These are phyloP conservation scores for Exophiala aquamarina DNA, from an alignment of 2,329 filamentous ascomycete genomes.

Conservation along the genomic window DNA sequence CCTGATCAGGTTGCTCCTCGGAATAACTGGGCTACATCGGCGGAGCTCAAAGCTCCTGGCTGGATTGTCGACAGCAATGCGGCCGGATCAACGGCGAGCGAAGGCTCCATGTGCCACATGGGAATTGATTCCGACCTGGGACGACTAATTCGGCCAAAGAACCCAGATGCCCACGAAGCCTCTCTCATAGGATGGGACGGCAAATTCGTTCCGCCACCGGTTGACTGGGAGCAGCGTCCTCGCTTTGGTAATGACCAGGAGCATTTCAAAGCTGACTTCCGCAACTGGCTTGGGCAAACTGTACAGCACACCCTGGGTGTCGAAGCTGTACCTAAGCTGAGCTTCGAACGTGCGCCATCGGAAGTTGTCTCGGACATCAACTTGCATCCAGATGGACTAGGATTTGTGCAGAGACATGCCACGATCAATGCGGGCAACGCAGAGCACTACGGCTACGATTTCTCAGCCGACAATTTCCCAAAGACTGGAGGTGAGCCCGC, in stretches of 20 bases:
- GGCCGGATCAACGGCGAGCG: constrained; percentile 13
- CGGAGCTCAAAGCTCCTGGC: constrained; percentile 12
- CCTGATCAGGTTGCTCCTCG: no score
- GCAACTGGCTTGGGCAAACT: constrained; percentile 30
- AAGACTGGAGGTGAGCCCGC: no score
- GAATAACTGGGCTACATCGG: constrained; percentile 12
- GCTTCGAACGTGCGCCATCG: constrained; percentile 10
- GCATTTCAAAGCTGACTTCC: constrained; percentile 29
- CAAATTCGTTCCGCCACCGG: constrained; percentile 45
- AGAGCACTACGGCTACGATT: constrained; percentile 13
- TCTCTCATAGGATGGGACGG: constrained; percentile 44
- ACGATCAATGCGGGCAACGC: constrained; percentile 17
- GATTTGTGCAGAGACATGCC: constrained; percentile 16
- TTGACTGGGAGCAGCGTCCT: constrained; percentile 46
- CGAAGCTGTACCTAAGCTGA: constrained; percentile 3
- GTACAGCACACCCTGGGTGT: constrained; percentile 7
- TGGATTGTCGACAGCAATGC: constrained; percentile 20
- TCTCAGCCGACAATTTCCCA: background rate
- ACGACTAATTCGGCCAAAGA: constrained; percentile 10
- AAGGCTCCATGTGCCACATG: no score
- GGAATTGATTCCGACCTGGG: constrained; percentile 14
- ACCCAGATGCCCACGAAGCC: constrained; percentile 7
- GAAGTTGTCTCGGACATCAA: constrained; percentile 16
- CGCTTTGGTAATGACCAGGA: constrained; percentile 30
- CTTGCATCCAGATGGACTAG: constrained; percentile 25